Evolutionary conservation across 441 rosid genomes (phyloP), one percentile per base, ranked within the genome.

Genomic region (Populus hybrid): DNA sequence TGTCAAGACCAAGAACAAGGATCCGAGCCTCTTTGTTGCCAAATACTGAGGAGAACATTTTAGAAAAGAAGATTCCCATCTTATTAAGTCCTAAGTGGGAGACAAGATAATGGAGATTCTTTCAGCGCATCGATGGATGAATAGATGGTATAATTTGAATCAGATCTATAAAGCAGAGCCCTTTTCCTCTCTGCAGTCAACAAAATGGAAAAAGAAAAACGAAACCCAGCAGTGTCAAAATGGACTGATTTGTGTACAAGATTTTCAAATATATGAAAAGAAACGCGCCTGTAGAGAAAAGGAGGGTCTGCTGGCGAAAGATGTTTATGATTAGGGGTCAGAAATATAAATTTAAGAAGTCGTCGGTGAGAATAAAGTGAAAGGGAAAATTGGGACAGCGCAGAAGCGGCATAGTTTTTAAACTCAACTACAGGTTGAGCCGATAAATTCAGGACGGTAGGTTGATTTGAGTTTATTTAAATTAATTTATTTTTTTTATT

Each of bases 1-100:
- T 91, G 89, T 91, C 95, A 74, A 91, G 92, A 57, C 93, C 92
- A 20, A 90, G 95, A 74, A 91, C 92, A 46, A 91, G 93, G 82
- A 90, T 91, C 72, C 95, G 88, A 79, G 95, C 93, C 83, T 90
- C 95, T 75, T 79, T 84, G 82, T 85, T 83, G 70, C 91, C 91
- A 71, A 90, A 88, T 1, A 89, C 77, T 9, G 90, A 87, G 67
- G 93, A 86, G 79, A 91, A 90, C 87, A 91, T 65, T 32, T 82
- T 81, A 30, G 92, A 82, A 81, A 91, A 90, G 53, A 84, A 42
- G 66, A 89, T 88, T 57, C 95, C 94, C 94, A 91, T 91, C 36
- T 71, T 71, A 6, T 46, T 14, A 21, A 10, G 24, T 9, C 14
- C 66, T 21, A 61, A 61, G 66, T 21, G 28, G 66, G 28, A 21